phyloP scores from a whole-genome alignment of 1,139 yeast species.

The Yamadazyma songkhlaensis region DNA sequence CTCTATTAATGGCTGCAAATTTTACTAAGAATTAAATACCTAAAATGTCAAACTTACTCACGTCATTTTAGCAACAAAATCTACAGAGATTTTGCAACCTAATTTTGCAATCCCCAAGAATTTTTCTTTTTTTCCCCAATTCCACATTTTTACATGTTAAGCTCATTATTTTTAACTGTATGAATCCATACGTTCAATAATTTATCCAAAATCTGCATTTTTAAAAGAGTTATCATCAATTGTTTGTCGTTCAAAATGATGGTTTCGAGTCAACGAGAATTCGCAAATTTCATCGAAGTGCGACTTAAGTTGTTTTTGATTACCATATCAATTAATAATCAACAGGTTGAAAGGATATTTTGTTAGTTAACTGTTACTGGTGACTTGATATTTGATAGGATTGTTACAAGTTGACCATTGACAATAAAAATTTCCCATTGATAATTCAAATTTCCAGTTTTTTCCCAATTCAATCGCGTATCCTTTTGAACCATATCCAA shows the following conservation, averaged over 20 bases:
- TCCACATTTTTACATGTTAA: background rate
- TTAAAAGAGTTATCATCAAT: no score
- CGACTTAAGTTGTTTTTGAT: background rate
- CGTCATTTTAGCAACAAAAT: slow-evolving; percentile 1
- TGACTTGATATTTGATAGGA: no score
- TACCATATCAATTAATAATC: background rate
- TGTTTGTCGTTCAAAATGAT: no score
- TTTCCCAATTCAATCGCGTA: background rate
- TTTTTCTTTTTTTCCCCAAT: no score
- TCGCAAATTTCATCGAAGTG: background rate
- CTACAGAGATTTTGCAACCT: background rate
- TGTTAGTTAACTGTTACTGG: no score
- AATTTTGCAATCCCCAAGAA: background rate
- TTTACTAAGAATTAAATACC: background rate
- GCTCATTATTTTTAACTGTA: no score
- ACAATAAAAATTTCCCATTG: no score
- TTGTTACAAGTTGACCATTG: no score
- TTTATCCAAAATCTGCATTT: no score
- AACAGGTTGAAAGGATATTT: no score
- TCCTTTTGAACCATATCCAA: slow-evolving; percentile 6
- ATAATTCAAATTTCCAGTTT: no score
- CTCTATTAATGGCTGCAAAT: slow-evolving; percentile 1
- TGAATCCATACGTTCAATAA: no score
- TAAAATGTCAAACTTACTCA: background rate
- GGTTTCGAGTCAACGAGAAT: background rate